A percentile compares a stretch with the other conserved stretches of the same genome.
Evolutionary conservation across 1,139 yeast species (phyloP).

Genomic region (Taphrina pruni): DNA sequence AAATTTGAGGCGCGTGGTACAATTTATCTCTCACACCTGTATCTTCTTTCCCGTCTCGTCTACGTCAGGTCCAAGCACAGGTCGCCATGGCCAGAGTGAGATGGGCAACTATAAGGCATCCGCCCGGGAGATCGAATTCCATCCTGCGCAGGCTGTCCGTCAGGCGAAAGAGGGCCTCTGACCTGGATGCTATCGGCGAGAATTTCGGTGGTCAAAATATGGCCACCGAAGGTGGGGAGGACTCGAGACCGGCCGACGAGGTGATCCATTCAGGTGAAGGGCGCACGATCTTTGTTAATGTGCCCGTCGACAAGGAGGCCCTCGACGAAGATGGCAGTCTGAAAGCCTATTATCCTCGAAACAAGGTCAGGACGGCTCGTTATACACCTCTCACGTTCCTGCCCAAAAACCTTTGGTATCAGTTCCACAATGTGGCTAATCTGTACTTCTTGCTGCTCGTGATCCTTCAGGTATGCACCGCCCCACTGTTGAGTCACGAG

Average conservation of each 20-base stretch:
- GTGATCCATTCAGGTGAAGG: not conserved
- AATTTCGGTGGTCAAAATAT: slow-evolving; percentile 35
- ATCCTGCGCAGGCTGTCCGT: slow-evolving; percentile 36
- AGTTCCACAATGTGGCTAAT: slow-evolving; percentile 89
- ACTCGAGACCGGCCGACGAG: slow-evolving; percentile 20
- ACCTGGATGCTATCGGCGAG: slow-evolving; percentile 35
- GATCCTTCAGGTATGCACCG: slow-evolving; percentile 64
- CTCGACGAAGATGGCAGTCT: slow-evolving; percentile 35
- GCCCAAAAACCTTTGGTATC: slow-evolving; percentile 80
- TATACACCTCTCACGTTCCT: slow-evolving; percentile 88
- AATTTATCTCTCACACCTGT: slow-evolving; percentile 1
- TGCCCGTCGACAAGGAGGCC: slow-evolving; percentile 29
- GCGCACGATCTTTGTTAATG: slow-evolving; percentile 32
- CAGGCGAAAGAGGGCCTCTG: slow-evolving; percentile 23
- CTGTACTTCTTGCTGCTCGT: slow-evolving; percentile 80
- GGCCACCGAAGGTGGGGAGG: slow-evolving; percentile 34
- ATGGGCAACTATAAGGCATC: slow-evolving; percentile 89
- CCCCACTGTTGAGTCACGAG: not conserved
- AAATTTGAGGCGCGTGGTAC: slow-evolving; percentile 19
- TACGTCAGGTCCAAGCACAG: slow-evolving; percentile 2
- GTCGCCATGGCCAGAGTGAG: slow-evolving; percentile 52
- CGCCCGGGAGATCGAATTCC: slow-evolving; percentile 66
- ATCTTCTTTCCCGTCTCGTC: slow-evolving; percentile 12
- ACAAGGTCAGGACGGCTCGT: slow-evolving; percentile 93
- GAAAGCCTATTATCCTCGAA: slow-evolving; percentile 65